Evolutionary conservation across 495 filamentous ascomycete species (phyloP), one percentile per base, ranked within the genome.

Genomic region (Tetracladium marchalianum): DNA sequence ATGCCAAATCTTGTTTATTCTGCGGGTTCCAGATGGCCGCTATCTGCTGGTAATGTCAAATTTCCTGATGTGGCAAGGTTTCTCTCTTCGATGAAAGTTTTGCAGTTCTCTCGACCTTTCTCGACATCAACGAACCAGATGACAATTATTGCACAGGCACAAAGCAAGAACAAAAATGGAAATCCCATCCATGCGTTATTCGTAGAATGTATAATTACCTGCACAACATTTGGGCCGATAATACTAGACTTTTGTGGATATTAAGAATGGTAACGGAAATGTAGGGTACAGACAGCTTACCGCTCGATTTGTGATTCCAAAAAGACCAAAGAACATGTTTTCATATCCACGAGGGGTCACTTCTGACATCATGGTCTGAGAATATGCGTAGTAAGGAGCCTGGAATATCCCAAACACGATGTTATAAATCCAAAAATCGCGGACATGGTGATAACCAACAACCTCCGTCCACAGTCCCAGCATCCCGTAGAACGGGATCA

Each of bases 321-420:
- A 75, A 0, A 75, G 52, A 3, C 68, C 67, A 35, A 75, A 75
- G 52, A 74, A 72, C 66, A 75, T 70, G 31, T 73, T 72, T 44
- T 75, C 71, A 39, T 70, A 73, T 10, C 71, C 70, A 4, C 59
- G 59, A 1, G 71, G 71, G 50, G 68, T 72, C 10, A 75, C 61
- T 39, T 75, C 70, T 35, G 65, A 69, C 41, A 75, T 71, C 71
- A 75, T 73, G 15, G 68, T 75, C 62, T 75, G 71, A 9, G 67
- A 63, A 44, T 75, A 75, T 4, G 70, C 68, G 43, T 73, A 73
- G 51, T 73, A 72, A 22, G 67, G 70, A 9, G 68, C 70, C 49
- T 73, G 70, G 35, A 73, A 73, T 5, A 73, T 50, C 0, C 68
- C 70, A 31, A 73, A 73, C 2, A 71, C 46, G 27, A 71, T 57